These are phyloP conservation scores for Chrysopogon serrulatus DNA, from an alignment of 176 grass and related monocot genomes.

Conservation along the genomic window DNA sequence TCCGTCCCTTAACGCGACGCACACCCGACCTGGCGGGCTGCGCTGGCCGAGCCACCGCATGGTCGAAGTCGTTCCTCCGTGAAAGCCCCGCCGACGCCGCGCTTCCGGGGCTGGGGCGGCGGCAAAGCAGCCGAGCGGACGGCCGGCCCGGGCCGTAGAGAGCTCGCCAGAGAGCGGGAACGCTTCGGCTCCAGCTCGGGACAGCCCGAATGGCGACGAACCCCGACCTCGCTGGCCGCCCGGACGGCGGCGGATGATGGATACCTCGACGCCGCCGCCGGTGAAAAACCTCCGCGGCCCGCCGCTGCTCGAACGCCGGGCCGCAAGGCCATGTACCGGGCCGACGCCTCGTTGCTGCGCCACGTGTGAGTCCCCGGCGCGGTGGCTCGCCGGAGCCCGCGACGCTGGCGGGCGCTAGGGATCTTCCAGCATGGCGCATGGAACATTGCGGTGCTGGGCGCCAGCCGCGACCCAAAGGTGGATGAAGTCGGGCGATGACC, in stretches of 20 bases:
- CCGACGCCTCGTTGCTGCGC: neutral
- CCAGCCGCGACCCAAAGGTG: neutral
- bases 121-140: constrained; percentile 47
- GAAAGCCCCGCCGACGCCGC: neutral
- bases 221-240: neutral
- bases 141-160: constrained; percentile 18
- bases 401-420: neutral
- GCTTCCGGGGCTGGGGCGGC: neutral
- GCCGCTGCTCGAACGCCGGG: neutral
- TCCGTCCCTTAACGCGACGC: constrained; percentile 53
- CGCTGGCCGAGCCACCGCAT: constrained; percentile 37
- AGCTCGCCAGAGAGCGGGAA: neutral
- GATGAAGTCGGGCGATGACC: neutral
- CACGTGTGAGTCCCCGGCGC: too few relatives aligned
- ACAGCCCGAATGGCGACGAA: constrained; percentile 32
- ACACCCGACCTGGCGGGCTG: constrained; percentile 34
- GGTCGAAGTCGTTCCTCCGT: neutral
- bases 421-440: neutral
- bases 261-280: neutral
- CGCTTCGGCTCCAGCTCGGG: constrained; percentile 28
- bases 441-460: neutral
- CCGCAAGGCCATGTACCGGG: neutral
- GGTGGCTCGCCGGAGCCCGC: neutral
- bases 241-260: neutral
- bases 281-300: neutral